A percentile compares a stretch with the other conserved stretches of the same genome.
Conservation (phyloP, 768 basidiomycete species). For the Termitomyces sp. region DNA sequence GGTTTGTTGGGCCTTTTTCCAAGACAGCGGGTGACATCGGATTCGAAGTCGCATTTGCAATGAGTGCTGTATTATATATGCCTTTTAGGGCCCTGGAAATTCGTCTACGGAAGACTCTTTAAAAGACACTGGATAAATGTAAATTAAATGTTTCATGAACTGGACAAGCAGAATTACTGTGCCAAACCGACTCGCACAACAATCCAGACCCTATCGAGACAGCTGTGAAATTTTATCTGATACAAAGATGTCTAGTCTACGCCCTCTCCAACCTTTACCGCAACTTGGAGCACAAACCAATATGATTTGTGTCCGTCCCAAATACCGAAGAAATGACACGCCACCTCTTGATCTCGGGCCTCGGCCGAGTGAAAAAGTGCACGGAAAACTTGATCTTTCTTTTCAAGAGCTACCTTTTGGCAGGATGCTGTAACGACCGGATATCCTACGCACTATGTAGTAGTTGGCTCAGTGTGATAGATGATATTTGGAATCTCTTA, state of each 20-base stretch:
- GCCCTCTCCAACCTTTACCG: slow-evolving; percentile 33
- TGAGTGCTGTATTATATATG: slow-evolving; percentile 49
- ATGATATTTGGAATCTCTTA: too few relatives aligned
- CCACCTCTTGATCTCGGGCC: slow-evolving; percentile 35
- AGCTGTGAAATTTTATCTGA: slow-evolving; percentile 14
- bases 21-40: slow-evolving; percentile 69
- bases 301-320: slow-evolving; percentile 23
- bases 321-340: slow-evolving; percentile 25
- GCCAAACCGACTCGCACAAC: not conserved
- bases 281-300: slow-evolving; percentile 34
- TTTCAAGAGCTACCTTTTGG: slow-evolving; percentile 40
- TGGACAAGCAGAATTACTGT: not conserved
- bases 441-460: slow-evolving; percentile 18
- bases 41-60: slow-evolving; percentile 66
- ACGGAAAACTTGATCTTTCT: slow-evolving; percentile 28
- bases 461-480: too few relatives aligned
- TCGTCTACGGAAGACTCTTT: slow-evolving; percentile 17
- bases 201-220: too few relatives aligned
- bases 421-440: slow-evolving; percentile 41
- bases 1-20: slow-evolving; percentile 75
- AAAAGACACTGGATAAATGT: not conserved
- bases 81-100: slow-evolving; percentile 50
- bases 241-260: too few relatives aligned
- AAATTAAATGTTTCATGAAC: not conserved
- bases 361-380: slow-evolving; percentile 18